Percentiles rank a stretch among this genome's conserved stretches.
Conservation (phyloP, 805 yeast species). For the Yarrowia alimentaria region DNA sequence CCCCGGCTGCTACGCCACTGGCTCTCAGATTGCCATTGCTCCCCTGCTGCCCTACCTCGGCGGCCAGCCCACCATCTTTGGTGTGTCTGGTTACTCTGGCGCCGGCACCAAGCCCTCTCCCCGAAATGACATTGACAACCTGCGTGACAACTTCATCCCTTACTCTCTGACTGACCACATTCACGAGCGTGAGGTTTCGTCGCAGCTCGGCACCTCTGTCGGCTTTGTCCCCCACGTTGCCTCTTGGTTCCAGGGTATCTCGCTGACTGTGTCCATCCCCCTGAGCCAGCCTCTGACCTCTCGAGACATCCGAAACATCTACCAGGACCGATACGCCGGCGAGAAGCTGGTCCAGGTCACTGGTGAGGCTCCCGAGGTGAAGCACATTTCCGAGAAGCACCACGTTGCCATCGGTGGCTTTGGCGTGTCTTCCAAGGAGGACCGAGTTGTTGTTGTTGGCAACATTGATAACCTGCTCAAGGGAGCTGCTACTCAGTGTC, state of each 20-base stretch:
- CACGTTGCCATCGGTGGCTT: conserved; percentile 96
- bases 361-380: conserved; percentile 92
- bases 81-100: conserved; percentile 98
- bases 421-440: conserved; percentile 82
- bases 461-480: conserved; percentile 93
- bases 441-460: conserved; percentile 91
- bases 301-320: conserved; percentile 78
- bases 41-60: conserved; percentile 61
- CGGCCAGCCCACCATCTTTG: conserved; percentile 83
- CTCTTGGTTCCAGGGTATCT: conserved; percentile 98
- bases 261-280: conserved; percentile 89
- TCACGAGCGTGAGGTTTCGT: conserved; percentile 90
- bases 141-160: conserved; percentile 84
- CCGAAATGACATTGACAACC: conserved; percentile 76
- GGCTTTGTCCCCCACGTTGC: conserved; percentile 98
- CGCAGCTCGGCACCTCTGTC: conserved; percentile 71
- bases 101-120: conserved; percentile 99
- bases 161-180: conserved; percentile 95
- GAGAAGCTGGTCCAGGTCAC: conserved; percentile 81
- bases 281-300: conserved; percentile 62
- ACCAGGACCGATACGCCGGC: conserved; percentile 81
- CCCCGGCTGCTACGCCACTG: conserved; percentile 99
- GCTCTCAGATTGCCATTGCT: conserved; percentile 87
- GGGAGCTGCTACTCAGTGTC: conserved; percentile 98
- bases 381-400: conserved; percentile 88